Base-by-base conservation (phyloP, 2,329 filamentous ascomycete species). In the Chaetomium strumarium region DNA sequence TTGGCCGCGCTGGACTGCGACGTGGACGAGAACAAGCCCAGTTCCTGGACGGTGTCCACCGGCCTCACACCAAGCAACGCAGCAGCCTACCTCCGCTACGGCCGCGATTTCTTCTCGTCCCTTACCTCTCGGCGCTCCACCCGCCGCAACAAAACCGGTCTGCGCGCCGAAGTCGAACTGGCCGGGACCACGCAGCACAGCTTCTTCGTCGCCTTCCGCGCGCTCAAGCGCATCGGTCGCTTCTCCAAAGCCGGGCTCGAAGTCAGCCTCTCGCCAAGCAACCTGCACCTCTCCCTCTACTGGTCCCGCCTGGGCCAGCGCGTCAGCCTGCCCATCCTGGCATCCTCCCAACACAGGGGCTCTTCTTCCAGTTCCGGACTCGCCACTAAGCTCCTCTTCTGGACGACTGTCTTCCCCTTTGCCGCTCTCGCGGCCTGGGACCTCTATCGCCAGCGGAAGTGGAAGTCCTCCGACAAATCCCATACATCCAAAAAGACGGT, bases 221-320 rank as follows among this genome's bases (percentile, higher is more conserved):
- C 70, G 42, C 66, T 77, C 46, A 73, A 65, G 60, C 67, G 66
- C 36, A 58, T 71, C 41, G 72, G 74, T 34, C 62, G 66, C 9
- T 71, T 71, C 60, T 68, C 72, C 43, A 71, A 67, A 39, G 55
- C 74, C 14, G 75, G 75, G 11, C 62, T 77, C 33, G 75, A 77
- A 52, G 56, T 77, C 12, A 72, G 70, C 14, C 58, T 76, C 34
- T 70, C 69, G 46, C 63, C 65, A 2, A 66, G 67, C 55, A 70
- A 67, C 51, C 57, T 76, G n/a, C 69, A 75, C 52, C 52, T 76
- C 41, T 75, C 73, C 10, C 61, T 75, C 2, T 75, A 76, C 64
- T 75, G 72, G 72, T 74, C 74, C 2, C 69, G 72, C 1, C 67
- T 74, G 24, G 68, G 67, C 24, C 74, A 75, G 58, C 68, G 72